Evolutionary conservation across 352 stramenopile genomes (phyloP).

Genomic region (Phytophthora crassamura): DNA sequence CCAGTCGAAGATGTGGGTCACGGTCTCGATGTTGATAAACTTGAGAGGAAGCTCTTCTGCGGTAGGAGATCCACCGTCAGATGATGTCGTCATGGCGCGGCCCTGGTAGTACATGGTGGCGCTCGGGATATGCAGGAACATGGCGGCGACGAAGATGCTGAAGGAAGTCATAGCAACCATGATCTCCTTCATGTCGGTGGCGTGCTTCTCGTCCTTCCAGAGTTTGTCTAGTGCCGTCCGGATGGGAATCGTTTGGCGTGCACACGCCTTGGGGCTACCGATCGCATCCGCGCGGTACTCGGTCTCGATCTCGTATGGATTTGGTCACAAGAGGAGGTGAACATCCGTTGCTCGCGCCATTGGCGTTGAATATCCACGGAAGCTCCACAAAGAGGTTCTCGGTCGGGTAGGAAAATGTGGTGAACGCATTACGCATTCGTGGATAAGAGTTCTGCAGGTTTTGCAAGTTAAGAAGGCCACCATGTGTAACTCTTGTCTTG

Average conservation of each 20-base stretch:
- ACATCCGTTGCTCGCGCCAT: slow-evolving; percentile 8
- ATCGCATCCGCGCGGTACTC: slow-evolving; percentile 6
- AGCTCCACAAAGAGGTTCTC: too few relatives aligned
- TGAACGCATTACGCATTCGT: too few relatives aligned
- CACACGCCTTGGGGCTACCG: slow-evolving; percentile 1
- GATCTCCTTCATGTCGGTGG: slow-evolving; percentile 40
- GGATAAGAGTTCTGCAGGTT: too few relatives aligned
- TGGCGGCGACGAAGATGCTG: slow-evolving; percentile 46
- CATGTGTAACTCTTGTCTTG: too few relatives aligned
- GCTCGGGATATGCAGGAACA: slow-evolving; percentile 53
- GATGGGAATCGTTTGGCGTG: slow-evolving; percentile 15
- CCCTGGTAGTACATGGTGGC: slow-evolving; percentile 43
- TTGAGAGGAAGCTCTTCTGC: slow-evolving; percentile 26
- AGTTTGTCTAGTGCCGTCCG: slow-evolving; percentile 40
- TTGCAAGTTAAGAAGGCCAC: too few relatives aligned
- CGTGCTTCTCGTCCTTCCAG: slow-evolving; percentile 50
- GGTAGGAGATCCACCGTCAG: slow-evolving; percentile 22
- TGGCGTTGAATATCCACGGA: not conserved
- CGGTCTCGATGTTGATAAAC: slow-evolving; percentile 44
- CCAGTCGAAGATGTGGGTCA: slow-evolving; percentile 50
- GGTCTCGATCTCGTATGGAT: slow-evolving; percentile 9
- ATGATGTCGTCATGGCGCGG: slow-evolving; percentile 35
- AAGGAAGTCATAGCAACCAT: slow-evolving; percentile 45
- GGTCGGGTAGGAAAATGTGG: too few relatives aligned
- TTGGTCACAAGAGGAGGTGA: slow-evolving; percentile 18